Evolutionary conservation across 495 filamentous ascomycete genomes (phyloP).

Genomic region (Aspergillus funiculosus): DNA sequence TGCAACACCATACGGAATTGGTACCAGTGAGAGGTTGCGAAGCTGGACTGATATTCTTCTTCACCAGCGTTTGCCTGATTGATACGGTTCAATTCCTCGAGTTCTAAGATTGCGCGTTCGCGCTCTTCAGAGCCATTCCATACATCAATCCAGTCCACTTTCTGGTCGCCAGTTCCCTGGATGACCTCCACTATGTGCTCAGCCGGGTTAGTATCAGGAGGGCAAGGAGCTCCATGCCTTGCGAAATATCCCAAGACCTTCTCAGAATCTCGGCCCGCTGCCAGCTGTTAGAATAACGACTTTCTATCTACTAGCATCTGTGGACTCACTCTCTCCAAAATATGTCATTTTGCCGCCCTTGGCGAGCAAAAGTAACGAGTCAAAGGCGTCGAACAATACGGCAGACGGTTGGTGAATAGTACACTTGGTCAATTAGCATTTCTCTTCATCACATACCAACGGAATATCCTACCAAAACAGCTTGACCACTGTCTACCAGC

Average conservation of each 20-base stretch:
- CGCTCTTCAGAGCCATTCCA: constrained; percentile 53
- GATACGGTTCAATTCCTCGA: constrained; percentile 54
- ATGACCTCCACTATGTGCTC: constrained; percentile 53
- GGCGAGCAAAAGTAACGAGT: constrained; percentile 45
- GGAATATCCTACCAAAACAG: constrained; percentile 52
- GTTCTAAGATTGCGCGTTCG: constrained; percentile 53
- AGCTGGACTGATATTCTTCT: constrained; percentile 48
- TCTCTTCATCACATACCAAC: neutral
- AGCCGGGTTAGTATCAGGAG: constrained; percentile 49
- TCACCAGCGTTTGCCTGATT: constrained; percentile 29
- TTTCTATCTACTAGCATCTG: neutral
- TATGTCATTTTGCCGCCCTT: constrained; percentile 51
- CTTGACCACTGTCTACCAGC: constrained; percentile 75
- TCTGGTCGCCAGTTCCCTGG: constrained; percentile 27
- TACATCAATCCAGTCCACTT: constrained; percentile 43
- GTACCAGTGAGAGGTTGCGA: constrained; percentile 35
- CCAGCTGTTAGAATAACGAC: constrained; percentile 18
- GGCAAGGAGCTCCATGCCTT: constrained; percentile 46
- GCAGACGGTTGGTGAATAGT: constrained; percentile 95
- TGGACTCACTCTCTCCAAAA: constrained; percentile 52
- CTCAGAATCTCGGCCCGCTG: constrained; percentile 58
- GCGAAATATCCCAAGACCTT: constrained; percentile 52
- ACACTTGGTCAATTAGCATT: constrained; percentile 37
- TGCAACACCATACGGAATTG: constrained; percentile 46
- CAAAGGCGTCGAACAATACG: constrained; percentile 47